Evolutionary conservation across 176 grass and related monocot species (phyloP).

Genomic region (Raddia guianensis): DNA sequence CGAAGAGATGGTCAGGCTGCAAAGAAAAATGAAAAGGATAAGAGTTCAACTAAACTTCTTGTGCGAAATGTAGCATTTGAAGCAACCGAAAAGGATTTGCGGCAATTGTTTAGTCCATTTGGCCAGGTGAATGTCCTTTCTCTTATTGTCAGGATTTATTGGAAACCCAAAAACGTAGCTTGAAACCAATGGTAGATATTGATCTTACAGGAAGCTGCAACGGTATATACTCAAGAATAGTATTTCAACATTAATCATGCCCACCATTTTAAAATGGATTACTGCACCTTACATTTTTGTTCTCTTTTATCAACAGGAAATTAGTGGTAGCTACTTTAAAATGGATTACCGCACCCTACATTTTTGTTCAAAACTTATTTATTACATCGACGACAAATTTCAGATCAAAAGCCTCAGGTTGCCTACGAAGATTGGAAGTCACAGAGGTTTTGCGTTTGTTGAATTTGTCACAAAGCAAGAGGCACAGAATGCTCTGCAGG

Average conservation of each 20-base stretch:
- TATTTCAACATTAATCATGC: not conserved
- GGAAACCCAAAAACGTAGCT: constrained; percentile 20
- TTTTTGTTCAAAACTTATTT: not conserved
- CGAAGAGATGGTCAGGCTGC: constrained; percentile 57
- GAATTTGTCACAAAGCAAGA: constrained; percentile 90
- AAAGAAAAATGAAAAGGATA: constrained; percentile 76
- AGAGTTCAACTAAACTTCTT: constrained; percentile 91
- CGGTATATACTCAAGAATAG: not conserved
- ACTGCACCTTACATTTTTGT: constrained; percentile 2
- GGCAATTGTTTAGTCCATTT: constrained; percentile 92
- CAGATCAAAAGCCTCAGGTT: constrained; percentile 88
- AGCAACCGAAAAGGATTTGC: constrained; percentile 84
- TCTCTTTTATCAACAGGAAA: not conserved
- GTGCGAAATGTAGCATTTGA: constrained; percentile 96
- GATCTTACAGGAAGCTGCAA: constrained; percentile 14
- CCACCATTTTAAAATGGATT: not conserved
- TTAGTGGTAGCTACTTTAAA: not conserved
- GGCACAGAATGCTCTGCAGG: constrained; percentile 77
- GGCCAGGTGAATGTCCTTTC: constrained; percentile 65
- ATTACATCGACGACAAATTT: constrained; percentile 23
- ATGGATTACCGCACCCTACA: not conserved
- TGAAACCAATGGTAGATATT: constrained; percentile 1
- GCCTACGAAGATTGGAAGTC: constrained; percentile 86
- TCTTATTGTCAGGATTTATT: not conserved
- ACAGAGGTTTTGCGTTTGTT: constrained; percentile 95